Percentiles rank a stretch among this genome's conserved stretches.
Evolutionary conservation across 2,329 filamentous ascomycete genomes (phyloP).

Genomic region (Xylaria sp.): DNA sequence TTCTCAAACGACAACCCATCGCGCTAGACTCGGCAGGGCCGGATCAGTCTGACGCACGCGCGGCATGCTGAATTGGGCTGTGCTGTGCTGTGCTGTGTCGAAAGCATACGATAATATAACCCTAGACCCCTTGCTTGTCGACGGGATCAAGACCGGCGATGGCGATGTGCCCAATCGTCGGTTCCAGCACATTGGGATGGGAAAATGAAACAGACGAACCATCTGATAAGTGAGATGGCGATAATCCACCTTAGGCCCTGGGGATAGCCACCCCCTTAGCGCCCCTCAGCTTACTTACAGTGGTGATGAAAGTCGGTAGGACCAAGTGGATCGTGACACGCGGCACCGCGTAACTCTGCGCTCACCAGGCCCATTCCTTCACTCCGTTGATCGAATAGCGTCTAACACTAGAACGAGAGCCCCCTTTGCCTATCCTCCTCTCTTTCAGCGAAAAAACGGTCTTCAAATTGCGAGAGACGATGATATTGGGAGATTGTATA

Average conservation of each 20-base stretch:
- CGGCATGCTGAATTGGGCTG: neutral
- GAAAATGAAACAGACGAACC: neutral
- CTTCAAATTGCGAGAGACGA: neutral
- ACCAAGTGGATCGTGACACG: slow-evolving; percentile 22
- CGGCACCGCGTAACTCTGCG: slow-evolving; percentile 18
- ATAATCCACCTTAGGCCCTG: neutral
- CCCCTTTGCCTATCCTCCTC: neutral
- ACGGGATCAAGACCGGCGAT: neutral
- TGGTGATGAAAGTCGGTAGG: neutral
- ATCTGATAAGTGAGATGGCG: neutral
- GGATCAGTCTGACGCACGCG: neutral
- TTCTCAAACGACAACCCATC: neutral
- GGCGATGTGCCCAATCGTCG: neutral
- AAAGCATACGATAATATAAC: too few species aligned
- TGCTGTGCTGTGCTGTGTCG: too few species aligned
- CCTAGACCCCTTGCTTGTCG: too few species aligned
- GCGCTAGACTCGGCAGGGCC: neutral
- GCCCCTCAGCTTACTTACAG: neutral
- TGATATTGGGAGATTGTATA: neutral
- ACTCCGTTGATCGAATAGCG: neutral
- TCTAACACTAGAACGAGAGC: too few species aligned
- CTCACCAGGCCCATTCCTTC: neutral
- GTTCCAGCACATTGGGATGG: neutral
- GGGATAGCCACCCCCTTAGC: neutral
- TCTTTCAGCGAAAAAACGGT: neutral